phyloP scores from a whole-genome alignment of 2,329 filamentous ascomycete genomes.

The Epichloe festucae region DNA sequence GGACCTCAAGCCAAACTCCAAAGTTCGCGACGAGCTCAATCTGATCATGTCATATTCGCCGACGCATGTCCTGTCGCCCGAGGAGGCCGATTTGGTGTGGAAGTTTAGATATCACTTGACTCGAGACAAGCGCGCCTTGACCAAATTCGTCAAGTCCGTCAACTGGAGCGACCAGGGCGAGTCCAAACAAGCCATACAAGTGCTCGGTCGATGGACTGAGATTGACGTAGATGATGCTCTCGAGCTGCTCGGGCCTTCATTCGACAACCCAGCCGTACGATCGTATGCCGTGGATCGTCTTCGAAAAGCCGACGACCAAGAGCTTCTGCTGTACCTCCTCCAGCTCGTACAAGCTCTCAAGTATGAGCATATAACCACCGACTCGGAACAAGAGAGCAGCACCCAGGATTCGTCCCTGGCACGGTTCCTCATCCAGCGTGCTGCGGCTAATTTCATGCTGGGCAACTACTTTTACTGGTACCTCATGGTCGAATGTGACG shows the following conservation, averaged over 20 bases:
- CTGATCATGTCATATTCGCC: constrained; percentile 84
- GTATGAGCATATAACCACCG: constrained; percentile 65
- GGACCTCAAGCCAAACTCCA: constrained; percentile 90
- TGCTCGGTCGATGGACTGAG: constrained; percentile 86
- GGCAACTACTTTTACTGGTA: constrained; percentile 98
- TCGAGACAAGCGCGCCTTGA: constrained; percentile 80
- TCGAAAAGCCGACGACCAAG: constrained; percentile 83
- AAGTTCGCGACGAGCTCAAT: constrained; percentile 88
- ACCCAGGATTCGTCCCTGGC: constrained; percentile 72
- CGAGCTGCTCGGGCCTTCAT: constrained; percentile 82
- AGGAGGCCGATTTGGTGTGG: constrained; percentile 95
- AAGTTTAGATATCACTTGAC: constrained; percentile 93
- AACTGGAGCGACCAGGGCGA: constrained; percentile 84
- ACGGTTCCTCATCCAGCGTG: constrained; percentile 76
- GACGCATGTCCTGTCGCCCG: constrained; percentile 72
- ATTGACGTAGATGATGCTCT: constrained; percentile 95
- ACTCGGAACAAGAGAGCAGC: constrained; percentile 40
- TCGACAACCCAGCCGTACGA: constrained; percentile 77
- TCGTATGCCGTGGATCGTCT: constrained; percentile 88
- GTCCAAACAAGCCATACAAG: constrained; percentile 75
- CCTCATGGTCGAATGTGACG: constrained; percentile 93
- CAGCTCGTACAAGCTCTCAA: constrained; percentile 94
- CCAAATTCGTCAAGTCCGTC: constrained; percentile 96
- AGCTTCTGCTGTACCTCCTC: constrained; percentile 79
- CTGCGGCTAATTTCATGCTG: constrained; percentile 75